Evolutionary conservation across 495 filamentous ascomycete species (phyloP), one percentile per base, ranked within the genome.

Genomic region (Penicilliopsis zonata): DNA sequence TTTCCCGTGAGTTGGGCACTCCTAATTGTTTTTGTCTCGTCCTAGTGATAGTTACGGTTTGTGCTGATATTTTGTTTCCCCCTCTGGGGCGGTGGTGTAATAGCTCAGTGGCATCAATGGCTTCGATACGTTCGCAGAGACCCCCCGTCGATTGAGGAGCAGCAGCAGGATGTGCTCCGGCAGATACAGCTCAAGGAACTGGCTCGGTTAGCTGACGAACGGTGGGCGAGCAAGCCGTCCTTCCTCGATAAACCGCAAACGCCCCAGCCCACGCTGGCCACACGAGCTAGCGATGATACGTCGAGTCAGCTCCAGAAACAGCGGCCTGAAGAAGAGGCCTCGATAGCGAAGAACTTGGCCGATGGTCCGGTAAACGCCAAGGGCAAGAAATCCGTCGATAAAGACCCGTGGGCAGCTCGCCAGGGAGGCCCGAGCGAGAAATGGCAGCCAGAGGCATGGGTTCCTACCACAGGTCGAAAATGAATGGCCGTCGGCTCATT

Each of bases 101-200:
- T 61, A 59, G 81, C 88, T 1, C 76, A 80, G 61, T 98, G 90
- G 90, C 83, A 88, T 53, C 88, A 95, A 52, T 98, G 90, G 90
- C 77, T 98, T 9, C 84, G 92, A 22, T 71, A 92, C 42, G 81
- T 82, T 6, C 80, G 90, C 3, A 12, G 46, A 5, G 49, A 71
- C 5, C 65, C 92, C 0, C 90, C 90, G 0, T 73, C 72, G 0
- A 57, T 94, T 12, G 42, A 63, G 12, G 90, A 98, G 53, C 88
- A 92, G 43, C 58, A 62, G 23, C 51, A 59, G 18, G 88, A 98
- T 25, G 44, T 83, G 0, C 34, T 63, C 1, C 70, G 90, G 12
- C 80, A 78, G 48, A 58, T 55, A 13, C 66, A 72, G 33, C 68
- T 95, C 33, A 86, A 82, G 48, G 39, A 74, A 4, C 67, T 92